A percentile compares a stretch with the other conserved stretches of the same genome.
phyloP scores from a whole-genome alignment of 2,329 filamentous ascomycete species.

The Paracorniculantispora psalliotae region DNA sequence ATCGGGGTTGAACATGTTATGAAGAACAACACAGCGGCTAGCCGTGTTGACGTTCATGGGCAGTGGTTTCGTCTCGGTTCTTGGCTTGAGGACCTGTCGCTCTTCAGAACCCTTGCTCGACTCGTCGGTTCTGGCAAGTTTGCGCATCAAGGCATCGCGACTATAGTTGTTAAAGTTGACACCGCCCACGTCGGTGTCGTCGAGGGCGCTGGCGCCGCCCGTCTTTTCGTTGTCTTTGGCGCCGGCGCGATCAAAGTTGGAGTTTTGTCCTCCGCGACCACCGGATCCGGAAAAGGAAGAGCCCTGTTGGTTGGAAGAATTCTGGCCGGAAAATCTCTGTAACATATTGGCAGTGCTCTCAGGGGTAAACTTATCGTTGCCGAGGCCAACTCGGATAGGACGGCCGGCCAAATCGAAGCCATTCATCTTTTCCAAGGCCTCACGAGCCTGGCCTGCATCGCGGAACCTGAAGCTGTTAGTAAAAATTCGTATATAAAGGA shows the following conservation, averaged over 20 bases:
- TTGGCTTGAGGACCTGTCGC: constrained; percentile 69
- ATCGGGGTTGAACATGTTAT: constrained; percentile 90
- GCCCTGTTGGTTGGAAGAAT: constrained; percentile 69
- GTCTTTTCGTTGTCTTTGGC: constrained; percentile 86
- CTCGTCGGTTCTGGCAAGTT: constrained; percentile 94
- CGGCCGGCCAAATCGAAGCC: constrained; percentile 96
- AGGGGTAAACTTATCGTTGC: constrained; percentile 99
- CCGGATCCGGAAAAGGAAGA: constrained; percentile 88
- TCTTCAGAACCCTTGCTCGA: constrained; percentile 61
- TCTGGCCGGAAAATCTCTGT: constrained; percentile 84
- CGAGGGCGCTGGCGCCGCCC: constrained; percentile 86
- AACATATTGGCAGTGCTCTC: constrained; percentile 91
- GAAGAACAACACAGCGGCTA: constrained; percentile 86
- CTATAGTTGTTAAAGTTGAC: constrained; percentile 99
- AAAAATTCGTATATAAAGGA: background rate
- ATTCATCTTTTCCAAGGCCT: constrained; percentile 98
- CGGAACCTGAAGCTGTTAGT: constrained; percentile 63
- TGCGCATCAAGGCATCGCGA: constrained; percentile 96
- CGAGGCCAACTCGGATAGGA: constrained; percentile 95
- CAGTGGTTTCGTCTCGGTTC: constrained; percentile 71
- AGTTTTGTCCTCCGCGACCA: constrained; percentile 77
- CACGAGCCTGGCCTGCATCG: constrained; percentile 84
- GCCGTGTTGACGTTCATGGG: constrained; percentile 87
- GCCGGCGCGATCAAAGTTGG: constrained; percentile 86
- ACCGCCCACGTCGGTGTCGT: constrained; percentile 95